Evolutionary conservation across 148 eudicot genomes (phyloP), one percentile per base, ranked within the genome.

Genomic region (Talinum fruticosum): DNA sequence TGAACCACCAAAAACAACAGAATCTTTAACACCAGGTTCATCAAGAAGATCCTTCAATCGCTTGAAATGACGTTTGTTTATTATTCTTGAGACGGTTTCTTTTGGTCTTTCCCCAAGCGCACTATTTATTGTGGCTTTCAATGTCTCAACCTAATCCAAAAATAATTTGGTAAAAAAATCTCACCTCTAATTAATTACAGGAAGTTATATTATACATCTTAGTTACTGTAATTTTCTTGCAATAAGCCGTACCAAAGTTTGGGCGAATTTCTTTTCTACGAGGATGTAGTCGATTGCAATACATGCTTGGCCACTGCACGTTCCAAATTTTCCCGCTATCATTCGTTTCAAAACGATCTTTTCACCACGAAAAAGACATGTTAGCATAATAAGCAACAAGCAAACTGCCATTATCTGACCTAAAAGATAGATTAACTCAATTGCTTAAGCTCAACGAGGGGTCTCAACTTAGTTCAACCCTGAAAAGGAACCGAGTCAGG

Each of bases 281-380:
- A 92, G 91, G 69, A 95, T 87, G 69, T 95, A 92, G 79, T 95
- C 98, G 34, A 92, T 79, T 57, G 87, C 92, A 70, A 95, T 78
- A 81, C 98, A 95, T 5, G 77, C 98, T 87, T 95, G 98, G 29
- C 93, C 98, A 28, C 81, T 89, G 84, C 96, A 90, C 0, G 84
- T 69, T 38, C 92, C 98, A 36, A 88, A 95, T 82, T 95, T 95
- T 19, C 90, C 98, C 4, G 83, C 79, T 72, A 91, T 76, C 34
- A 95, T 61, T 21, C 98, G 83, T 75, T 89, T 91, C n/a, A 86
- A 16, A 1, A 87, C 82, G 44, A 82, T 78, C 95, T 91, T 62
- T 12, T 62, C 66, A 62, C 33, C 66, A 62, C 10, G 24, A n/a
- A 21, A 6, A 57, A 57, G 10, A 57, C 28, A 13, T 3, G 28